Percentiles rank a stretch among this genome's conserved stretches.
These are phyloP conservation scores for Coemansia sp. DNA, from an alignment of 371 early-diverging fungal genomes.

Conservation along the genomic window DNA sequence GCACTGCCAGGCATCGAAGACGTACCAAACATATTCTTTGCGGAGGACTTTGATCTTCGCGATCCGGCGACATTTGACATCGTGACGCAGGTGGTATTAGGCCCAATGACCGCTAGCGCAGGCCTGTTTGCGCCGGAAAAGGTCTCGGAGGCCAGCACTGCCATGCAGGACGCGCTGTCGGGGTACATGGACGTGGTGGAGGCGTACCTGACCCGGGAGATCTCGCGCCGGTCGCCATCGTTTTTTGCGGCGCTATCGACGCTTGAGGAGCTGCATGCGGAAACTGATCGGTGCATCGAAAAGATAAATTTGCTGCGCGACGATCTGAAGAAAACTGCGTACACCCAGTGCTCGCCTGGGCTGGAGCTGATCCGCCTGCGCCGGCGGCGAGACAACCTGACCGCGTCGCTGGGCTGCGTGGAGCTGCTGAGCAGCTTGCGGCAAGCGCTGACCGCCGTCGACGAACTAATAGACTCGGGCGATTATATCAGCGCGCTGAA, in stretches of 20 bases:
- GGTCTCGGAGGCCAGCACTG: slow-evolving; percentile 62
- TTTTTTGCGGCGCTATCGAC: slow-evolving; percentile 93
- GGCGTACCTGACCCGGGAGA: slow-evolving; percentile 85
- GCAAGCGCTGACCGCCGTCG: slow-evolving; percentile 77
- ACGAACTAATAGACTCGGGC: slow-evolving; percentile 69
- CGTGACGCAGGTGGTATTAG: slow-evolving; percentile 68
- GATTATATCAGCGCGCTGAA: slow-evolving; percentile 86
- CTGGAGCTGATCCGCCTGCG: slow-evolving; percentile 77
- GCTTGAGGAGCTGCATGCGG: slow-evolving; percentile 83
- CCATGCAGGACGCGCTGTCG: slow-evolving; percentile 85
- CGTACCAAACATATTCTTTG: slow-evolving; percentile 85
- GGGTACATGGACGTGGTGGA: slow-evolving; percentile 90
- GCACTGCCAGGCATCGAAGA: slow-evolving; percentile 68
- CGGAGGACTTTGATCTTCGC: slow-evolving; percentile 77
- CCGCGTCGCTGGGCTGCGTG: slow-evolving; percentile 63
- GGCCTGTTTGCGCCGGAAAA: slow-evolving; percentile 51
- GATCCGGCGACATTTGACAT: slow-evolving; percentile 83
- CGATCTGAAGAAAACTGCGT: slow-evolving; percentile 65
- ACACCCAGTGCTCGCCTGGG: slow-evolving; percentile 69
- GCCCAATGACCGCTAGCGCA: slow-evolving; percentile 28
- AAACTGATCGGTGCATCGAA: slow-evolving; percentile 79
- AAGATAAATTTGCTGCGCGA: slow-evolving; percentile 77
- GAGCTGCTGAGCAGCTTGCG: slow-evolving; percentile 68
- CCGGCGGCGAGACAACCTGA: slow-evolving; percentile 70
- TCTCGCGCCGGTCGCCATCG: slow-evolving; percentile 82